Conservation (phyloP, 257 asterid genomes). For the Ehretia macrophylla region DNA sequence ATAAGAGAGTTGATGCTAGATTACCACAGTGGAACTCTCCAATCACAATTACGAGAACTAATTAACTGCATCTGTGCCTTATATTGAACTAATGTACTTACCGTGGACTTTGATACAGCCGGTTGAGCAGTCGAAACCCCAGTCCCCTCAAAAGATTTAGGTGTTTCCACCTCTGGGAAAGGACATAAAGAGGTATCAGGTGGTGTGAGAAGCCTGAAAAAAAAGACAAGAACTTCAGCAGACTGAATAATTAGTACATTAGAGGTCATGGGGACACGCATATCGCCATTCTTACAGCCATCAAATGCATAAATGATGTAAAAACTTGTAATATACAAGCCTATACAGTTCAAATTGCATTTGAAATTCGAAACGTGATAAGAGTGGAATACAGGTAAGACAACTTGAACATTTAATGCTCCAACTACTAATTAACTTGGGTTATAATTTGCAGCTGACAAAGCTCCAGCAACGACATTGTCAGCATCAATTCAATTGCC, state of each 20-base stretch:
- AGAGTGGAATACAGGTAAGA: neutral
- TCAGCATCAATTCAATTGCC: neutral
- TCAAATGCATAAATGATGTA: neutral
- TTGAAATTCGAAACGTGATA: neutral
- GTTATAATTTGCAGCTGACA: neutral
- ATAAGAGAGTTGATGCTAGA: neutral
- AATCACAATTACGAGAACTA: neutral
- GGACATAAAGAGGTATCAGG: slow-evolving; percentile 40
- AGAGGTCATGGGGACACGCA: neutral
- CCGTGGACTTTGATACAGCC: neutral
- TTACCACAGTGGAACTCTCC: neutral
- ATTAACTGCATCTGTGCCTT: no score
- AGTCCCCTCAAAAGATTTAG: slow-evolving; percentile 10
- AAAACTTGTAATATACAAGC: no score
- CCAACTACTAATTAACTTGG: neutral
- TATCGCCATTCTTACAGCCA: neutral
- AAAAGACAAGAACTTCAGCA: neutral
- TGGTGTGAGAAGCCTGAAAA: slow-evolving; percentile 55
- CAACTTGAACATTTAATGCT: neutral
- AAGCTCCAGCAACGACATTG: no score
- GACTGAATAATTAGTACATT: neutral
- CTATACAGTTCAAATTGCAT: no score
- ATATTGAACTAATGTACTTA: neutral
- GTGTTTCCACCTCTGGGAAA: slow-evolving; percentile 22
- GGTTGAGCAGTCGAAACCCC: slow-evolving; percentile 2